Evolutionary conservation across 2,329 filamentous ascomycete species (phyloP).

Genomic region (Truncatella angustata): DNA sequence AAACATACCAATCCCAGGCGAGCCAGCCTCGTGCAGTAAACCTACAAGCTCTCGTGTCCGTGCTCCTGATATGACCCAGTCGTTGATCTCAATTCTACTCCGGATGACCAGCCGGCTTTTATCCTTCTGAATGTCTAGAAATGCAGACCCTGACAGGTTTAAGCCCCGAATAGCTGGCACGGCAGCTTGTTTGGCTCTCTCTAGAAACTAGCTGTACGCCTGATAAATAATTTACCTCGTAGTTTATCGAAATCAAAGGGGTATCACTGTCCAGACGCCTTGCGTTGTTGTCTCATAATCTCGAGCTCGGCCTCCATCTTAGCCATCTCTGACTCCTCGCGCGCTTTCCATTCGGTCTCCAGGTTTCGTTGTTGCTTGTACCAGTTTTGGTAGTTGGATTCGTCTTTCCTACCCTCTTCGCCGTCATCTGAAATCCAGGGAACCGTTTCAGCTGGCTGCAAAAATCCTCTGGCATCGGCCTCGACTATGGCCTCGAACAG

Average conservation of each 20-base stretch:
- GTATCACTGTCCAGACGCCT: neutral
- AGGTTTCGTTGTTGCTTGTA: conserved; percentile 22
- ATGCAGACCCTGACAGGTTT: too few species aligned
- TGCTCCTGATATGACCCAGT: too few species aligned
- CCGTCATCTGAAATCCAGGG: conserved; percentile 29
- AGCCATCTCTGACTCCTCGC: conserved; percentile 23
- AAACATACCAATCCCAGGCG: too few species aligned
- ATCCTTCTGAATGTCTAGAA: too few species aligned
- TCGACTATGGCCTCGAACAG: conserved; percentile 30
- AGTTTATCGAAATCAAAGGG: neutral
- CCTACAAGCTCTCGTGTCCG: too few species aligned
- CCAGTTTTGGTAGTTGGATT: conserved; percentile 20
- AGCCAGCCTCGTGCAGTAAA: too few species aligned
- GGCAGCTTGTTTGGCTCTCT: too few species aligned
- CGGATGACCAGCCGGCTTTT: too few species aligned
- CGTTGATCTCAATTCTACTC: too few species aligned
- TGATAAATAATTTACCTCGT: neutral
- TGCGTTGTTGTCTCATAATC: conserved; percentile 16
- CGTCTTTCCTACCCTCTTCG: conserved; percentile 27
- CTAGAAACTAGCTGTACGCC: too few species aligned
- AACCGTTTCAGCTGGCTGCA: conserved; percentile 27
- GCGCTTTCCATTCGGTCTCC: conserved; percentile 21
- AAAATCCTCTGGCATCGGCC: conserved; percentile 27
- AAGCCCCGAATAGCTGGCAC: too few species aligned
- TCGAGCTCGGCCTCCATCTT: conserved; percentile 27